Evolutionary conservation across 2,329 filamentous ascomycete species (phyloP), one percentile per base, ranked within the genome.

Genomic region (Diaporthe eres): DNA sequence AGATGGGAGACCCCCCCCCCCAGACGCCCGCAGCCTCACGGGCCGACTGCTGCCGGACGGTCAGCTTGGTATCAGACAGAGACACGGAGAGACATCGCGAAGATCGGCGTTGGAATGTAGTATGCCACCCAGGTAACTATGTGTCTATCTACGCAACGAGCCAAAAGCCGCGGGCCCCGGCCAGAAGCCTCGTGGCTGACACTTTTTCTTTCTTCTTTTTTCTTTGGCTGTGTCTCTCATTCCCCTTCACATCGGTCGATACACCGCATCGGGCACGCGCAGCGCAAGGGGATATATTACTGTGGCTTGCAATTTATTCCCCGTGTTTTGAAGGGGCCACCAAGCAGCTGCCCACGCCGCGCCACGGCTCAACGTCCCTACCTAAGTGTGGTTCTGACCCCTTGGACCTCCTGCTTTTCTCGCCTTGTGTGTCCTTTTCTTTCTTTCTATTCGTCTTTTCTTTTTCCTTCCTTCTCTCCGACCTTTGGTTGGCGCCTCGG

Each of bases 261-360:
- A 53, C 49, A 28, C 49, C n/a, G 13, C 34, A 31, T 42, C 65
- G 65, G 65, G 47, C 42, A 42, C 49, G n/a, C 65, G 65, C 65
- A 70, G 47, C n/a, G 31, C 49, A 31, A 70, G 37, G 37, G 47
- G 17, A 42, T 15, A 70, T 55, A 13, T 55, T 55, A 55, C 15
- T 55, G 65, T 55, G 65, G 65, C 65, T 55, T 70, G 25, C 49
- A 70, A 55, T 70, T 53, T 70, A 70, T 70, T 70, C 47, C 65
- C 42, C 19, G n/a, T 39, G 47, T 51, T 37, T 15, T 15, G 10
- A 68, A 37, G 39, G 44, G 42, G 3, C 28, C 9, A 15, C 28
- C 42, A 25, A n/a, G 51, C 47, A 37, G 65, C 65, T 53, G 65
- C 31, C 31, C 31, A 68, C 47, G 47, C 65, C 63, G 53, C 31